Conservation (phyloP, 1,284 basidiomycete species). For the Papiliotrema fonsecae region DNA sequence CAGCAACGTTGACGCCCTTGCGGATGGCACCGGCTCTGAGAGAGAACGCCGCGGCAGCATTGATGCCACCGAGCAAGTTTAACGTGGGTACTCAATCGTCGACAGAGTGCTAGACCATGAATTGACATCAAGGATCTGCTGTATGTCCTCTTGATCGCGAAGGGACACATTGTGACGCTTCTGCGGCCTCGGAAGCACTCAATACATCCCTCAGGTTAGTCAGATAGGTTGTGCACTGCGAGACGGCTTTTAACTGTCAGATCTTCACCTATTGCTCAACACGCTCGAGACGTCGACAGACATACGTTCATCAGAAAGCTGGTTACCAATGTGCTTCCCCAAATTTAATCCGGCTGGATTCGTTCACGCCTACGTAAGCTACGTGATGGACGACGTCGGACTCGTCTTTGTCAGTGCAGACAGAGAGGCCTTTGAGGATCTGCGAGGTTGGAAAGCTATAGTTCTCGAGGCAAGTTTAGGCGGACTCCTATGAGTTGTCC, state of each 20-base stretch:
- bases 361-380: conserved; percentile 86
- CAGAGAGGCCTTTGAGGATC: conserved; percentile 49
- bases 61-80: conserved; percentile 72
- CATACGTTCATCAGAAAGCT: conserved; percentile 74
- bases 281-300: conserved; percentile 60
- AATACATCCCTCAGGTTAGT: conserved; percentile 82
- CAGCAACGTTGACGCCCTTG: conserved; percentile 74
- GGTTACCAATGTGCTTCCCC: conserved; percentile 93
- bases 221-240: not conserved
- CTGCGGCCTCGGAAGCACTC: conserved; percentile 87
- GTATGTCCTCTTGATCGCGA: conserved; percentile 79
- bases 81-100: conserved; percentile 55
- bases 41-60: conserved; percentile 65
- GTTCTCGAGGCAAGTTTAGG: conserved; percentile 56
- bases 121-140: conserved; percentile 65
- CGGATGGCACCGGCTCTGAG: conserved; percentile 65
- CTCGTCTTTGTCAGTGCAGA: conserved; percentile 50
- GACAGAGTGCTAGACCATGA: not conserved
- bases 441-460: conserved; percentile 63
- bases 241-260: conserved; percentile 46
- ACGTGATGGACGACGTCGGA: conserved; percentile 51
- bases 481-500: not conserved
- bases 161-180: conserved; percentile 76
- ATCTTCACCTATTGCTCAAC: conserved; percentile 82
- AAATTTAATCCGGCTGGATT: conserved; percentile 89